Evolutionary conservation across 2,329 filamentous ascomycete genomes (phyloP), one percentile per base, ranked within the genome.

Genomic region (Cordyceps cateniannulata): DNA sequence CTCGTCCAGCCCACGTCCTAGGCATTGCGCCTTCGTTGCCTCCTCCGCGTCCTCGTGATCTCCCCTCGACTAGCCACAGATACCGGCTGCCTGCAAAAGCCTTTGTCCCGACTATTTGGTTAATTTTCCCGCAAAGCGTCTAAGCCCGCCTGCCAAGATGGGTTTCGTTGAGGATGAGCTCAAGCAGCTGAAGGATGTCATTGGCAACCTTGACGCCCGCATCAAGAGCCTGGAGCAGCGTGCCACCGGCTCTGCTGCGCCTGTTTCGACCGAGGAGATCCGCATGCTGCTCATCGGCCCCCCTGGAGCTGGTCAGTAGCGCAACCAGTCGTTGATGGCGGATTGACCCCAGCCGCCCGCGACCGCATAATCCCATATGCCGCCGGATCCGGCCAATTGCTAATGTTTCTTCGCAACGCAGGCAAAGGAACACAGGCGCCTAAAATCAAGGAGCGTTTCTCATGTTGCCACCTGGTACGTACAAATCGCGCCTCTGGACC

Each of bases 361-460:
- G 67, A 60, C 69, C 67, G 45, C 50, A 20, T 59, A 54, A 25
- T 55, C 62, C 62, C 9, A 42, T 53, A 42, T 29, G 50, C 45
- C 7, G 44, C 25, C 25, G 47, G 40, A 8, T 7, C 6, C 32
- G 18, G 48, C 18, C 60, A 60, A 61, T 62, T 58, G 50, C 65
- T 62, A 60, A 58, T 59, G 49, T 53, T 59, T 53, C 53, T 63
- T 38, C 45, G 18, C 59, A 62, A 57, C 59, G 49, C 71, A 98
- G 95, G 95, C 81, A 99, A 99, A 86, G 95, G 95, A 78, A 99
- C 95, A 47, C 95, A 99, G 78, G 95, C 95, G 62, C 95, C 95
- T 66, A 93, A 89, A 77, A 95, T 99, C 79, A 97, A 97, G 85
- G 93, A 98, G 73, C 96, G 91, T 81, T 99, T 93, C 81, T 91